A percentile compares a stretch with the other conserved stretches of the same genome.
Evolutionary conservation across 140 eudicot genomes (phyloP).

Genomic region (Flaveria floridana): DNA sequence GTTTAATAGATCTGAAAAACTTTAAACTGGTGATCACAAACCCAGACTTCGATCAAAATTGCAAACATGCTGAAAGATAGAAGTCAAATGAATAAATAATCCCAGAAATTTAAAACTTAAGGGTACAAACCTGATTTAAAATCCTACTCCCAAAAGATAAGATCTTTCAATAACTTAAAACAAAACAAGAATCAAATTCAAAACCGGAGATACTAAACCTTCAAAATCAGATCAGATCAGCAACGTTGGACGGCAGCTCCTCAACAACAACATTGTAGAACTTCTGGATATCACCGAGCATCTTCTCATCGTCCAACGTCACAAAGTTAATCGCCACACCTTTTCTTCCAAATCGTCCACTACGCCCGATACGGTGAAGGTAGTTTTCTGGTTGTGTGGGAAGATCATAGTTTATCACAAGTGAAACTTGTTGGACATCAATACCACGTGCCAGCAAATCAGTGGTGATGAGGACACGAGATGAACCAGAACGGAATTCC

Average conservation of each 20-base stretch:
- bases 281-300: constrained; percentile 18
- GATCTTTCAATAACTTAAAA: constrained; percentile 29
- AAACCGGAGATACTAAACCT: constrained; percentile 6
- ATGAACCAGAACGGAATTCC: constrained; percentile 24
- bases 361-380: constrained; percentile 29
- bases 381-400: constrained; percentile 28
- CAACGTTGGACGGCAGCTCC: constrained; percentile 6
- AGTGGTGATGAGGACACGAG: constrained; percentile 27
- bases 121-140: constrained; percentile 21
- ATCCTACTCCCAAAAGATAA: constrained; percentile 17
- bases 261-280: constrained; percentile 19
- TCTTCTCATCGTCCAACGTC: constrained; percentile 24
- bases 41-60: constrained; percentile 25
- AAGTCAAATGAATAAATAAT: constrained; percentile 22
- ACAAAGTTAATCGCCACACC: constrained; percentile 30
- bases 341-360: constrained; percentile 28
- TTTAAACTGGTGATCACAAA: background rate
- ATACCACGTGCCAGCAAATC: constrained; percentile 27
- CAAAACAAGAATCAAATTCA: constrained; percentile 22
- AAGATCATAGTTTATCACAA: constrained; percentile 26
- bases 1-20: too few species aligned
- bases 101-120: constrained; percentile 7
- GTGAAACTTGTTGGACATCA: constrained; percentile 27
- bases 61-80: constrained; percentile 28
- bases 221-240: constrained; percentile 9